phyloP scores from a whole-genome alignment of 164 flowering plant species.

The Chimonanthus praecox region DNA sequence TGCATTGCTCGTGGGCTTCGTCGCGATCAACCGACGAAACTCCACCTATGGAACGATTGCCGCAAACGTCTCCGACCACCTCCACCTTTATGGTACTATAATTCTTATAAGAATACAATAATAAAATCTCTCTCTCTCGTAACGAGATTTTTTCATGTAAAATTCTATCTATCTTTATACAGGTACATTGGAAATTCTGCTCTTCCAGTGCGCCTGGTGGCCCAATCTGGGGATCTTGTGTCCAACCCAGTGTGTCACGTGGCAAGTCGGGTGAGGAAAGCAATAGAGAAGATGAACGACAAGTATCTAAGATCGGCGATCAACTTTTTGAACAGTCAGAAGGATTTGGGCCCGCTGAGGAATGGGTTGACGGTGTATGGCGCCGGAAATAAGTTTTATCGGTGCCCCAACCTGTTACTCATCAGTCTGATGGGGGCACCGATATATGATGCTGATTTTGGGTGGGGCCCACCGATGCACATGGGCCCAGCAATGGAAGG shows the following conservation, averaged over 20 bases:
- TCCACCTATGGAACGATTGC: conserved; percentile 9
- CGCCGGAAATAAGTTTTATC: conserved; percentile 11
- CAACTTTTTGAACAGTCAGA: conserved; percentile 52
- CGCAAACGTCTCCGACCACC: conserved; percentile 20
- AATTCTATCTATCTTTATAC: no score
- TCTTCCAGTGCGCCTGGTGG: background rate
- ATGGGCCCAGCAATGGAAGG: conserved; percentile 34
- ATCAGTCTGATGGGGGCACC: conserved; percentile 30
- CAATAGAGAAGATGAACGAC: conserved; percentile 38
- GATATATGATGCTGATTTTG: conserved; percentile 23
- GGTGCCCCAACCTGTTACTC: conserved; percentile 29
- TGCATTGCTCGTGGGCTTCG: conserved; percentile 22
- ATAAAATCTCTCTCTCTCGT: no score
- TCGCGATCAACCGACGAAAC: conserved; percentile 12
- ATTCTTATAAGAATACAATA: no score
- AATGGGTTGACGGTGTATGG: conserved; percentile 37
- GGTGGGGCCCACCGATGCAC: conserved; percentile 43
- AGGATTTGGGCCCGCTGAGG: conserved; percentile 42
- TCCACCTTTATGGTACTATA: conserved; percentile 8
- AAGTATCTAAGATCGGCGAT: conserved; percentile 56
- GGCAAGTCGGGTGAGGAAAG: conserved; percentile 37
- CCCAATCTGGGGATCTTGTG: conserved; percentile 12
- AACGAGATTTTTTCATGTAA: no score
- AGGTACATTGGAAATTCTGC: conserved; percentile 23
- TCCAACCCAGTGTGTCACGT: conserved; percentile 23